Evolutionary conservation across 768 basidiomycete genomes (phyloP), one percentile per base, ranked within the genome.

Genomic region (Botryobasidium botryosum): DNA sequence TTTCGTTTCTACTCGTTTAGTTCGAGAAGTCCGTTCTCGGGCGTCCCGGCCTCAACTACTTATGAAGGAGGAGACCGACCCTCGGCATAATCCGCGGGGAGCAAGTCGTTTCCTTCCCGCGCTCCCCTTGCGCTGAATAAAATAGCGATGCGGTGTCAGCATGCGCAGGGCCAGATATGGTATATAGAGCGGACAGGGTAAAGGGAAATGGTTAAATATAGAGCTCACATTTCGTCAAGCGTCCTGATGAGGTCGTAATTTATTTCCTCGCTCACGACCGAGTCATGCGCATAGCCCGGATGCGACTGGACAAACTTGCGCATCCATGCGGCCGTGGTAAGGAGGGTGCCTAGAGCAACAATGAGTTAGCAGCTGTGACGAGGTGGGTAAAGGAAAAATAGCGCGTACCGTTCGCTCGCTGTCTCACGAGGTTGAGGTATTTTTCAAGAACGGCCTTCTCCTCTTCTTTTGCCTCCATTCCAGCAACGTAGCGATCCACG

Each of bases 311-410:
- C 82, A 61, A 94, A 97, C 39, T 80, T 70, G 29, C 92, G 73
- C 47, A 92, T 88, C 87, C 87, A 99, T 3, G 76, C 74, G 7
- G 92, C 92, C 4, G 86, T 75, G 0, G 92, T 96, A 57, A 74
- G 59, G 21, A 94, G 64, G 4, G 77, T 67, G 20, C 87, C 87
- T 87, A 45, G 10, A 5, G 38, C 43, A 41, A 41, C n/a, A 17
- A 4, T 23, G 17, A 3, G 4, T 5, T 13, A 6, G n/a, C 23
- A 24, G n/a, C 3, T 20, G 1, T 13, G 4, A 13, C 5, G 5
- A 3, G 10, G 31, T 8, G 4, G 13, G 5, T 4, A 1, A 13
- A 2, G 18, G 28, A 29, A 10, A 2, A 5, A 1, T 5, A 13
- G 8, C 10, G 58, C 72, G 50, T 40, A 84, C 91, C 91, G 55